Evolutionary conservation across 2,329 filamentous ascomycete genomes (phyloP).

Genomic region (Chaetomiaceae sp.): DNA sequence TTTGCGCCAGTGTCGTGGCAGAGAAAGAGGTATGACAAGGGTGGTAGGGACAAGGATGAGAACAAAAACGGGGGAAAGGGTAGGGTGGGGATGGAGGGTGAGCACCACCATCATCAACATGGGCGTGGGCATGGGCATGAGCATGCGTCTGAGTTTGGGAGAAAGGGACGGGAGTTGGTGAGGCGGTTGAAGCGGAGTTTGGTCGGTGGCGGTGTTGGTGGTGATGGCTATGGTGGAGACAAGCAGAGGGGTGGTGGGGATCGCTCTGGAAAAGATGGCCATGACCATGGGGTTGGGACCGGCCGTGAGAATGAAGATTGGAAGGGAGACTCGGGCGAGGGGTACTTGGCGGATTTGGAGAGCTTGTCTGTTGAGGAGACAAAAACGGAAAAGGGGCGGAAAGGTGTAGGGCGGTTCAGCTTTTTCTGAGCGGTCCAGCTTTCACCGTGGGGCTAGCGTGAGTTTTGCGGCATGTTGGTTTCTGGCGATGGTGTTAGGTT

Average conservation of each 20-base stretch:
- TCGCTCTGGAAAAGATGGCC: too few relatives aligned
- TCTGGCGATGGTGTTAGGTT: not conserved
- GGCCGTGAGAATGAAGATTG: not conserved
- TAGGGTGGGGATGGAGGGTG: not conserved
- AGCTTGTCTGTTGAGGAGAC: not conserved
- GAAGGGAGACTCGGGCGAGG: not conserved
- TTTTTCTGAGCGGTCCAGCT: constrained; percentile 8
- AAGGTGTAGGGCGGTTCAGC: not conserved
- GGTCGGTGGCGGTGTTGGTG: not conserved
- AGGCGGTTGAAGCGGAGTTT: constrained; percentile 8
- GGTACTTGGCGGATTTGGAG: not conserved
- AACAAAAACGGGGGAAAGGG: not conserved
- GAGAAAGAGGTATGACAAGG: not conserved
- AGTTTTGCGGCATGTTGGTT: not conserved
- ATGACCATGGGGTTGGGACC: too few relatives aligned
- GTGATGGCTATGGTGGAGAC: not conserved
- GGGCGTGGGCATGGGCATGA: not conserved
- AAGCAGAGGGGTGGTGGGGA: not conserved
- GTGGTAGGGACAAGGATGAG: not conserved
- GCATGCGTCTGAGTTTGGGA: constrained; percentile 1
- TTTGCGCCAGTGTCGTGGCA: too few relatives aligned
- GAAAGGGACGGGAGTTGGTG: constrained; percentile 4
- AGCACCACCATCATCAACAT: not conserved
- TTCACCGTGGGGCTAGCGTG: too few relatives aligned
- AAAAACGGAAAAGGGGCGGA: not conserved